Evolutionary conservation across 1,139 yeast species (phyloP), one percentile per base, ranked within the genome.

Genomic region (Scheffersomyces cryptocercus): DNA sequence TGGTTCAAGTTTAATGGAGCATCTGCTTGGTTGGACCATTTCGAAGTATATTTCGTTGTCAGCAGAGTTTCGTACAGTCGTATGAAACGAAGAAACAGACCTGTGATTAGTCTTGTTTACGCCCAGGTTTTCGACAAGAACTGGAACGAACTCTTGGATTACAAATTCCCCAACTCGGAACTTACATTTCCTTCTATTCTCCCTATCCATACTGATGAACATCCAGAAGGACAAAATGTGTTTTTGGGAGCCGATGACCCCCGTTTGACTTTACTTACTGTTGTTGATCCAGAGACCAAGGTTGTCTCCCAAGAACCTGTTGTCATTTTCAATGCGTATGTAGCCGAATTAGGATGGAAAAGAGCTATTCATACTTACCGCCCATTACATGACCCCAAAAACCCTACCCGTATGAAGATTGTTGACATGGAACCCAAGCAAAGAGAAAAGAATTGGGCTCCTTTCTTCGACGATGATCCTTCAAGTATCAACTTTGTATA

Each of bases 1-100:
- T 54, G 58, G 58, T 42, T 32, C 16, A 48, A 52, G 12, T 53
- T 53, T 33, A 50, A 54, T 36, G 56, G 56, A 3, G 48, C 54
- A n/a, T 44, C 54, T 30, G 56, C 52, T 30, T 54, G 58, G 57
- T 41, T 54, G 33, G 40, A 52, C 9, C 47, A 53, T 36, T 41
- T 53, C 36, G 43, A 53, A 14, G 54, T 54, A 20, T 52, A 54
- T 37, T 53, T 54, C 42, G 45, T 49, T 37, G 55, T 53, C 9
- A 49, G 46, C 36, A 42, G 57, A 42, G 44, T 54, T 5, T 51
- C 50, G 6, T 52, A 52, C 37, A 38, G 51, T 13, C 35, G 39
- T 9, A 34, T 37, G 10, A 39, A 37, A 3, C 42, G 20, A 28
- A 43, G 55, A 33, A 53, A 43, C 33, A 39, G 39, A 5, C 56